Base-by-base conservation (phyloP, 108 stramenopile genomes). In the Pseudonitzschia pungens region DNA sequence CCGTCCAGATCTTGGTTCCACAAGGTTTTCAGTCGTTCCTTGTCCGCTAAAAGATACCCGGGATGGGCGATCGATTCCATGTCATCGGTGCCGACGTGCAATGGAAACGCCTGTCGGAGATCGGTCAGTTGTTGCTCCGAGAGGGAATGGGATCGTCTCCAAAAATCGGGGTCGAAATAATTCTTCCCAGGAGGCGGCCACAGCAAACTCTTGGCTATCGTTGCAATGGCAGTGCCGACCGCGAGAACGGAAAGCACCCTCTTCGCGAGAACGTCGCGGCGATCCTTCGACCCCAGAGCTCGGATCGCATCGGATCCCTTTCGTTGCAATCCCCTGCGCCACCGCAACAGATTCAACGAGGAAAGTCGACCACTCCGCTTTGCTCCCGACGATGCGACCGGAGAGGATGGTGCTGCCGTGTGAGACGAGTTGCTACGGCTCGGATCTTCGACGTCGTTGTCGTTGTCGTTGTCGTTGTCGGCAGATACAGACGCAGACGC, bases 41-140 rank as follows among this genome's bases (percentile, higher is more conserved):
- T 53, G 24, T 75, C 72, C 24, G 74, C 31, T 4, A 75, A 54
- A 29, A 67, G 26, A 48, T 68, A 68, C 24, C 76, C 83, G 18
- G 83, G 79, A 66, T 80, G 79, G 45, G 29, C 24, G 21, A 84
- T 84, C 31, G 42, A 18, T 71, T 84, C 83, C 69, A 68, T 32
- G 51, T 74, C 73, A 15, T 69, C 63, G 21, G 24, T 55, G 24
- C 40, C 68, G 7, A 80, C 75, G 50, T 75, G 72, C 8, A 80
- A 21, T 31, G 83, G 83, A 68, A 84, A 84, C 3, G 53, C 41
- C 18, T 59, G 58, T 29, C 80, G 78, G 32, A 82, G 54, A 24
- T 55, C 54, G 21, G 7, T 12, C 20, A 55, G 54, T 10, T 55
- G 21, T 55, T 55, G 24, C 26, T 42, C 44, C n/a, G 54, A 55